A percentile compares a stretch with the other conserved stretches of the same genome.
phyloP scores from a whole-genome alignment of 75 land plant genomes.

The Ceratopteris richardii region DNA sequence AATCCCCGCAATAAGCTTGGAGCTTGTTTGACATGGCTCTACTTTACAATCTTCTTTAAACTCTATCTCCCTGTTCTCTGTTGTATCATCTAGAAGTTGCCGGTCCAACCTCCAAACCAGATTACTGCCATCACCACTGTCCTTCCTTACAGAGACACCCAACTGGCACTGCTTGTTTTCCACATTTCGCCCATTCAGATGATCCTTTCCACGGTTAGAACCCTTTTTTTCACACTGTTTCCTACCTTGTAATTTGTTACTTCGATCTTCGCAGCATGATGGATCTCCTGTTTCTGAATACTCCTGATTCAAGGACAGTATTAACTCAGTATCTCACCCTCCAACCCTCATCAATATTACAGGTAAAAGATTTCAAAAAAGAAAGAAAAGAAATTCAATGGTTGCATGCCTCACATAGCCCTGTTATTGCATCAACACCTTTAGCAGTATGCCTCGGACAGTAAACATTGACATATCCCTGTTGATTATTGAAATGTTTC shows the following conservation, averaged over 20 bases:
- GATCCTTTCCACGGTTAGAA: too few species aligned
- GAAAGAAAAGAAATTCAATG: not conserved
- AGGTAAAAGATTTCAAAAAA: not conserved
- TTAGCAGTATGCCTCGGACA: constrained; percentile 26
- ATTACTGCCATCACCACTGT: not conserved
- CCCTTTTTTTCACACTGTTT: too few species aligned
- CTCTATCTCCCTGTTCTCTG: not conserved
- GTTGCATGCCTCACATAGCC: constrained; percentile 9
- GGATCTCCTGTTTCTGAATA: too few species aligned
- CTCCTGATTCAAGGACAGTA: too few species aligned
- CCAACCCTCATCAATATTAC: not conserved
- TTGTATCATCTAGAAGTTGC: not conserved
- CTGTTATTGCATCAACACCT: not conserved
- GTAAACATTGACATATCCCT: constrained; percentile 22
- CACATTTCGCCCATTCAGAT: too few species aligned
- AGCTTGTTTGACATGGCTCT: not conserved
- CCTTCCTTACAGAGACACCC: not conserved
- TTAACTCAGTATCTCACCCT: not conserved
- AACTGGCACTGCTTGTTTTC: too few species aligned
- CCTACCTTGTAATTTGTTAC: too few species aligned
- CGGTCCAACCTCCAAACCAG: not conserved
- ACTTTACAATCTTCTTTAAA: not conserved
- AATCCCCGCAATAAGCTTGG: constrained; percentile 4
- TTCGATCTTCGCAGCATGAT: too few species aligned
- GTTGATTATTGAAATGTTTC: constrained; percentile 33